Evolutionary conservation across 2,329 filamentous ascomycete species (phyloP).

Genomic region (Penicillium hesseltinei): DNA sequence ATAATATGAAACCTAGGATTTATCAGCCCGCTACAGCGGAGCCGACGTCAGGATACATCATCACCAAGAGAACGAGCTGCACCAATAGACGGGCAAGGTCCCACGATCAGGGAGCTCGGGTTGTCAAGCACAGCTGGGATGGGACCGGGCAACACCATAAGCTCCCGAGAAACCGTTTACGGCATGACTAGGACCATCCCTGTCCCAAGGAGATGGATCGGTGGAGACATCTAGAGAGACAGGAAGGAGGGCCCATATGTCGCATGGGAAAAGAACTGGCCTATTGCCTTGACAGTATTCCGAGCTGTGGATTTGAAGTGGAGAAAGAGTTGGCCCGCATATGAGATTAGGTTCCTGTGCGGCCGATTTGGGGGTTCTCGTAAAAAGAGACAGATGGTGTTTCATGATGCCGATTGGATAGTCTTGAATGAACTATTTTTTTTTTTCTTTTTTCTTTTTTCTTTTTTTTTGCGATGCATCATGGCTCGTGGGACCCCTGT

Average conservation of each 20-base stretch:
- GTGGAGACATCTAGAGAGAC: background rate
- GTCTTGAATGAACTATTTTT: conserved; percentile 1
- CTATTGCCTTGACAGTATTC: background rate
- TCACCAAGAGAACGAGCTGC: conserved; percentile 30
- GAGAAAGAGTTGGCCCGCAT: conserved; percentile 2
- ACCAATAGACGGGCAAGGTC: conserved; percentile 29
- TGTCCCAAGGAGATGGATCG: conserved; percentile 15
- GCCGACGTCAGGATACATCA: conserved; percentile 27
- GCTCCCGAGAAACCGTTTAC: conserved; percentile 25
- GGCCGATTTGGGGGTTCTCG: conserved; percentile 13
- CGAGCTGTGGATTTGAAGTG: conserved; percentile 6
- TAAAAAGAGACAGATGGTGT: conserved; percentile 5
- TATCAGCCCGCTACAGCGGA: conserved; percentile 21
- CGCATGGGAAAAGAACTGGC: background rate
- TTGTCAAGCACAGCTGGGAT: conserved; percentile 29
- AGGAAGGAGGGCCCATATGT: background rate
- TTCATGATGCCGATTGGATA: conserved; percentile 18
- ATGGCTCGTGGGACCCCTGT: conserved; percentile 11
- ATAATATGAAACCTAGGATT: background rate
- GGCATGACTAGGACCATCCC: conserved; percentile 10
- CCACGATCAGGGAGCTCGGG: conserved; percentile 21
- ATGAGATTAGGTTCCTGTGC: conserved; percentile 23
- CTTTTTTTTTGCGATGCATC: background rate
- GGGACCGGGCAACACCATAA: conserved; percentile 25
- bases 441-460: background rate